A percentile compares a stretch with the other conserved stretches of the same genome.
Conservation (phyloP, 192 early-diverging fungal genomes). For the Linnemannia exigua region DNA sequence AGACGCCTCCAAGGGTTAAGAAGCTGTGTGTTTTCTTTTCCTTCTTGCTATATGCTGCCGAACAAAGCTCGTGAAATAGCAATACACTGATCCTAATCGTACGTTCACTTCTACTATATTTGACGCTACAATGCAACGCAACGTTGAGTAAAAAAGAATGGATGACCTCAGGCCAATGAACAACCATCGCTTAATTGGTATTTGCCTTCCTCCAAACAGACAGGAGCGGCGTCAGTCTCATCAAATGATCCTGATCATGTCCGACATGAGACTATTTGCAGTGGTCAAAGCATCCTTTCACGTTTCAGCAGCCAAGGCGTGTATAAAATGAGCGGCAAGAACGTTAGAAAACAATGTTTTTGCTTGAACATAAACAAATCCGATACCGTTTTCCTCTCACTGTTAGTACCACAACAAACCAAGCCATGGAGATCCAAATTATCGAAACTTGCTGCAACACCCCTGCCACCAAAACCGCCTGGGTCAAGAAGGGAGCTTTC, state of each 20-base stretch:
- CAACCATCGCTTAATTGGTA: neutral
- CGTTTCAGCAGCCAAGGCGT: neutral
- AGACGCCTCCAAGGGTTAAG: constrained; percentile 9
- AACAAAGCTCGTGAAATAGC: neutral
- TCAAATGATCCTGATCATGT: neutral
- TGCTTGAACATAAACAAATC: neutral
- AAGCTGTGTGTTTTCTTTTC: neutral
- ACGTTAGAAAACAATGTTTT: neutral
- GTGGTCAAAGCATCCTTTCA: neutral
- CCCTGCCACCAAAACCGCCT: constrained; percentile 27
- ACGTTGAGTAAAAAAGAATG: neutral
- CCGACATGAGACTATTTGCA: neutral
- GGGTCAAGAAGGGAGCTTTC: constrained; percentile 22
- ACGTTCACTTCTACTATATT: neutral
- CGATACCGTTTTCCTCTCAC: neutral
- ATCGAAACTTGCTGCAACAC: constrained; percentile 31
- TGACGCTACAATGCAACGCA: neutral
- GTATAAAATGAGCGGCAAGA: neutral
- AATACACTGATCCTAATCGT: neutral
- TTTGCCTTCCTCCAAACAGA: neutral
- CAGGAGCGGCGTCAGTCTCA: constrained; percentile 7
- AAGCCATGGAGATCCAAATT: constrained; percentile 8
- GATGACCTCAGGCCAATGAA: neutral
- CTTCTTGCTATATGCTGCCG: neutral
- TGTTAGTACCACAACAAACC: neutral